Evolutionary conservation across 306 rosid genomes (phyloP), one percentile per base, ranked within the genome.

Genomic region (Castanospermum australe): DNA sequence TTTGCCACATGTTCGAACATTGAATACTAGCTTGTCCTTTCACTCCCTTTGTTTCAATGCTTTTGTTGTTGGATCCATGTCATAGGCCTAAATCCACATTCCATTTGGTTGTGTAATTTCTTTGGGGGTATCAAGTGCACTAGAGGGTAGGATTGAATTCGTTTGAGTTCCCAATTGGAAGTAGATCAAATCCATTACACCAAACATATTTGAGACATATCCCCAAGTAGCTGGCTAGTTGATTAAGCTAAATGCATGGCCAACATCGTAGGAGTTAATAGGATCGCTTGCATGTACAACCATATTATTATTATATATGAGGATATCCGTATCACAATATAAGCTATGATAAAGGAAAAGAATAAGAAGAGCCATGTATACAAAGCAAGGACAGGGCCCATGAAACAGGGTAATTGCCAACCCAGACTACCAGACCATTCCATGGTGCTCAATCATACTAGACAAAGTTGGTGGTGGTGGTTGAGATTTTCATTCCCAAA

Each of bases 31-130:
- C 21, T 42, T 15, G 39, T 18, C 62, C 55, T 38, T 25, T 77
- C 50, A 38, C 8, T 67, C 51, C 22, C 41, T 70, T 62, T 67
- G 25, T 62, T 7, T 59, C 35, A 35, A 45, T 44, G 60, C 21
- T 70, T 30, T 41, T 89, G 20, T 76, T 38, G 73, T 66, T 85
- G 82, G 76, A 69, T 85, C 87, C 88, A 83, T 61, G 87, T 90
- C 92, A 83, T 64, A 81, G 57, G 63, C 75, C 78, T 42, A 60
- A 6, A 85, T 86, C 87, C 88, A 17, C 24, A 12, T 73, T 35
- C 32, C 71, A 71, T 81, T 67, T 70, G 60, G 65, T 38, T 9
- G 0, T 44, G 14, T 17, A n/a, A 41, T 78, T 77, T 52, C 68
- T 54, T 42, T 12, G 6, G 0, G 22, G 60, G 33, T 17, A 25